Conservation (phyloP, 306 rosid genomes). For the Delonix regia region DNA sequence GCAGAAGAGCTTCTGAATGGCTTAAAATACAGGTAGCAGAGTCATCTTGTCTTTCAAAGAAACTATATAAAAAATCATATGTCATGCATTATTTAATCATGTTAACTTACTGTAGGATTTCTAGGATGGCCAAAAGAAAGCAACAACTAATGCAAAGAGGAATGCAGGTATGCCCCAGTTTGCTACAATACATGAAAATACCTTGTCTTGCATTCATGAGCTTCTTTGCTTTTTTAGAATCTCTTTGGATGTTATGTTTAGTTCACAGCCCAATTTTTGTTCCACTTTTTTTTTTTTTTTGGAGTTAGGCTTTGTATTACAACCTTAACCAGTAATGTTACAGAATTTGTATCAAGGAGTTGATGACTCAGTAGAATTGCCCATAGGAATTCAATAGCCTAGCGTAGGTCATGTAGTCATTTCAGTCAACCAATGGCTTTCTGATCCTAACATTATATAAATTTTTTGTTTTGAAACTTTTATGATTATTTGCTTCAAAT, state of each 20-base stretch:
- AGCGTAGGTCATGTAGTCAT: no score
- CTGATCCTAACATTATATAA: no score
- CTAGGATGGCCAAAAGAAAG: conserved; percentile 61
- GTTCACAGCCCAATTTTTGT: neutral
- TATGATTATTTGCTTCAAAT: no score
- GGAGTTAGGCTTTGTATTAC: neutral
- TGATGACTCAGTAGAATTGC: no score
- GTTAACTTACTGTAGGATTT: conserved; percentile 51
- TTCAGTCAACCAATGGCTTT: no score
- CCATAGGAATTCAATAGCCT: no score
- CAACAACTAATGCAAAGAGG: conserved; percentile 63
- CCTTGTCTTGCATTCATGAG: neutral
- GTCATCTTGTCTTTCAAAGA: conserved; percentile 26
- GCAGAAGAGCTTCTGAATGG: conserved; percentile 73
- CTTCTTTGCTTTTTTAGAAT: neutral
- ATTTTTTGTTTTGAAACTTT: no score
- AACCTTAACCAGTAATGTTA: neutral
- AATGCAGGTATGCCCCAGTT: conserved; percentile 57
- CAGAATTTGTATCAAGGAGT: neutral
- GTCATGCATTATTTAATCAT: conserved; percentile 13
- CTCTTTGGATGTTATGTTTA: neutral
- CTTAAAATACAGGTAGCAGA: conserved; percentile 64
- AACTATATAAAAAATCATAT: neutral
- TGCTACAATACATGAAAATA: conserved; percentile 23
- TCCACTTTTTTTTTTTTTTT: neutral